Conservation (phyloP, 176 grass and related monocot genomes). For the Phoenix dactylifera region DNA sequence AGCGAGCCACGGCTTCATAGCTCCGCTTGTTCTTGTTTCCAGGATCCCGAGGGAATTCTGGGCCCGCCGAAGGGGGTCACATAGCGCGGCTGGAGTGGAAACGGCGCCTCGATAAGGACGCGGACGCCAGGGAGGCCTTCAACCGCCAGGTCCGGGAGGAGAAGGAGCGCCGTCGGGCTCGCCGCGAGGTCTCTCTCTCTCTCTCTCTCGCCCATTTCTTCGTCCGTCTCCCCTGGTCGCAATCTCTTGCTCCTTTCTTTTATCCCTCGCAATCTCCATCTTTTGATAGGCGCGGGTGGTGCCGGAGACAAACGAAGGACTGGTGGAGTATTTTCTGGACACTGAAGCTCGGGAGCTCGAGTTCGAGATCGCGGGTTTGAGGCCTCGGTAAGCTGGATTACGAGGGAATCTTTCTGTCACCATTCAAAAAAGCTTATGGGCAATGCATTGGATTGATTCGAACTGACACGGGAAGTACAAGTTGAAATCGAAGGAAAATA, state of each 20-base stretch:
- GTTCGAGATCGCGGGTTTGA: slow-evolving; percentile 70
- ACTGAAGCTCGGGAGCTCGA: slow-evolving; percentile 86
- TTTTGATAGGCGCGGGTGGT: slow-evolving; percentile 42
- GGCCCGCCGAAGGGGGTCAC: slow-evolving; percentile 56
- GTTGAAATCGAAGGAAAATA: no score
- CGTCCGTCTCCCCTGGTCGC: background rate
- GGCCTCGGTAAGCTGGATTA: slow-evolving; percentile 21
- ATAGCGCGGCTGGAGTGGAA: slow-evolving; percentile 66
- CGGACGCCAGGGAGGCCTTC: slow-evolving; percentile 48
- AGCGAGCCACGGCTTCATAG: background rate
- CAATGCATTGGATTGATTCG: no score
- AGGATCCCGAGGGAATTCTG: slow-evolving; percentile 82
- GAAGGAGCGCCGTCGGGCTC: slow-evolving; percentile 46
- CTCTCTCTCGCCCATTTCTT: background rate
- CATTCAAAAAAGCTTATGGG: no score
- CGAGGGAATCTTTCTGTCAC: no score
- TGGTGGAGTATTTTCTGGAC: slow-evolving; percentile 90
- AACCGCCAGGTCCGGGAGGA: slow-evolving; percentile 69
- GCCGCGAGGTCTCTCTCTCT: slow-evolving; percentile 38
- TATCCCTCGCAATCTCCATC: background rate
- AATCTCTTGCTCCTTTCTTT: no score
- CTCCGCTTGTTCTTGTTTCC: background rate
- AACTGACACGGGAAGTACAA: no score
- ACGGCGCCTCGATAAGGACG: slow-evolving; percentile 57
- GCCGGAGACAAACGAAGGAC: slow-evolving; percentile 59